phyloP scores from a whole-genome alignment of 208 protist genomes.

The Acanthamoeba rhysodes region DNA sequence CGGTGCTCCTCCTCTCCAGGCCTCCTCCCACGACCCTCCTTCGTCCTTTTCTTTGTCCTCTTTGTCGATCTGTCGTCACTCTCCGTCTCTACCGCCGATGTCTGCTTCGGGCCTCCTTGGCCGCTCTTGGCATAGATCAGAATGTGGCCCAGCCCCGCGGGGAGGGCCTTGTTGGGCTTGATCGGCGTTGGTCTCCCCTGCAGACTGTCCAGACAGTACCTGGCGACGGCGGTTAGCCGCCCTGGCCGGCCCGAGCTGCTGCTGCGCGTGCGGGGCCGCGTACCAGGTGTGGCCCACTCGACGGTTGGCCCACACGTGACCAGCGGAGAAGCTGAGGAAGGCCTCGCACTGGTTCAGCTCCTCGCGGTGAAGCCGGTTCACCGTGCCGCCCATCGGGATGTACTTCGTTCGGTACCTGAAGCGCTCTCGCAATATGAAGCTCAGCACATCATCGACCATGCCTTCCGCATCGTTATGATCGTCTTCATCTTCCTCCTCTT shows the following conservation, averaged over 20 bases:
- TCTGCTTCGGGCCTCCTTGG: not conserved
- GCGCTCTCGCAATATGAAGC: not conserved
- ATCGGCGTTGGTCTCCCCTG: not conserved
- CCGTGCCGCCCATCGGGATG: slow-evolving; percentile 9
- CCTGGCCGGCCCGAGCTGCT: not conserved
- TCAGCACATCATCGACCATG: not conserved
- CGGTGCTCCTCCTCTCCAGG: not conserved
- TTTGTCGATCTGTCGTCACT: not conserved
- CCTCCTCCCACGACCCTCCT: not conserved
- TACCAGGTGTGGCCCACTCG: not conserved
- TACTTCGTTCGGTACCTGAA: not conserved
- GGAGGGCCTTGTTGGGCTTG: slow-evolving; percentile 15
- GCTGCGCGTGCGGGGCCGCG: not conserved
- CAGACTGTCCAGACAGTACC: slow-evolving; percentile 28
- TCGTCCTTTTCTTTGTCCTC: not conserved
- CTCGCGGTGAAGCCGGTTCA: not conserved
- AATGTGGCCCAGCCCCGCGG: not conserved
- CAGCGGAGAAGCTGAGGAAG: slow-evolving; percentile 1
- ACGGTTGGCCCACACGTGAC: slow-evolving; percentile 33
- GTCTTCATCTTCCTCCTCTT: not conserved
- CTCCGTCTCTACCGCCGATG: not conserved
- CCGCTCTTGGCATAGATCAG: not conserved
- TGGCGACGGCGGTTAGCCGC: too few species aligned
- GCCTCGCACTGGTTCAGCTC: not conserved
- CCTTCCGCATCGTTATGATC: not conserved